Evolutionary conservation across 2,329 filamentous ascomycete genomes (phyloP).

Genomic region (Graphilbum sp.): DNA sequence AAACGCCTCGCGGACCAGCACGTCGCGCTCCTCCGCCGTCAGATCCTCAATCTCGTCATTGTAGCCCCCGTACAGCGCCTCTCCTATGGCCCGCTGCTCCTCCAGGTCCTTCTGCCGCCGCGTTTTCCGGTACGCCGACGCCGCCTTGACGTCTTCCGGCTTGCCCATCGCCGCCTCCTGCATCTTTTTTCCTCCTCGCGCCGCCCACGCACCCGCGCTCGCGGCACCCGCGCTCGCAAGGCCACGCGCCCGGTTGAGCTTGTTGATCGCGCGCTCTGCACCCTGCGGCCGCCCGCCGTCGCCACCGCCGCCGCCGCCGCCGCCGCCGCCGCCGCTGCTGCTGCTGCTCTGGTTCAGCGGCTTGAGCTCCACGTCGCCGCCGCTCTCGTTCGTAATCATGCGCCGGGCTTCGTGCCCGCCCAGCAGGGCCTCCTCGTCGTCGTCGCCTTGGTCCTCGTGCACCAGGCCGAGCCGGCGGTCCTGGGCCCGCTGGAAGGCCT

Average conservation of each 20-base stretch:
- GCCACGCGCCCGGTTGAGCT: conserved; percentile 25
- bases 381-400: not conserved
- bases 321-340: too few relatives aligned
- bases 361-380: conserved; percentile 20
- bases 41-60: conserved; percentile 92
- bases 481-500: conserved; percentile 71
- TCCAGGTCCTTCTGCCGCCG: conserved; percentile 48
- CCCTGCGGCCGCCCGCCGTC: conserved; percentile 3
- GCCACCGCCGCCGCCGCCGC: too few relatives aligned
- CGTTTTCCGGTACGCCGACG: conserved; percentile 29
- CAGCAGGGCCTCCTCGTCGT: conserved; percentile 20
- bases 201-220: conserved; percentile 31
- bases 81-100: conserved; percentile 55
- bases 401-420: conserved; percentile 4
- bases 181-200: conserved; percentile 30
- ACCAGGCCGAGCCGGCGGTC: conserved; percentile 48
- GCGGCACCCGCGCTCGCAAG: conserved; percentile 30
- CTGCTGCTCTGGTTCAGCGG: conserved; percentile 15
- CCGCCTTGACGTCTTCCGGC: conserved; percentile 23
- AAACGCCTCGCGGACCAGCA: conserved; percentile 74
- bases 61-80: conserved; percentile 71
- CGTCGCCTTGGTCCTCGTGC: conserved; percentile 24
- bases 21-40: conserved; percentile 74
- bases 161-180: conserved; percentile 27
- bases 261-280: conserved; percentile 12